Evolutionary conservation across 2,329 filamentous ascomycete genomes (phyloP), one percentile per base, ranked within the genome.

Genomic region (Fusarium vanettenii): DNA sequence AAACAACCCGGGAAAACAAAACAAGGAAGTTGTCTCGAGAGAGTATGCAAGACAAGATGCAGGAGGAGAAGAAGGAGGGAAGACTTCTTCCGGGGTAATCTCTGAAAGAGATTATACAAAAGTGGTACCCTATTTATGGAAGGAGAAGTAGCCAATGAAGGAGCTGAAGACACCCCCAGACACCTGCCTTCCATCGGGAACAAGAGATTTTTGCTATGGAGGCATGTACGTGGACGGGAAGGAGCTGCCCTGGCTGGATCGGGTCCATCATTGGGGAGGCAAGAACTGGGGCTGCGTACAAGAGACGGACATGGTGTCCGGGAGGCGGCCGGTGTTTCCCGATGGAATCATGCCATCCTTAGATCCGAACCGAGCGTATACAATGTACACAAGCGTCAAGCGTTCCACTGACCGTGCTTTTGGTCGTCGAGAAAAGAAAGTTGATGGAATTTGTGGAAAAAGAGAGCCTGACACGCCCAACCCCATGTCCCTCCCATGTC

Each of bases 311-410:
- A 68, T 43, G 56, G 57, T 29, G n/a, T 29, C 60, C 55, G 39
- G 29, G 63, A 50, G 57, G 62, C 22, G 70, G 70, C 76, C 78
- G 77, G 71, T 75, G 67, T 75, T 72, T 79, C 70, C 77, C 75
- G 77, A 79, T 65, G 52, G 64, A 76, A 79, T 79, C 78, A 78
- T 75, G 77, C 69, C 77, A 79, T 79, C 59, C 61, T 70, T 68
- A 37, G 70, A 79, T 74, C 66, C 63, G 75, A 72, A 61, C 72
- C 69, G 66, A 66, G 67, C 56, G 27, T 35, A 20, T 22, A 14
- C 22, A 68, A 13, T 60, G 59, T 48, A 68, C 71, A 60, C 22
- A n/a, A 43, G 29, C 31, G 63, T 60, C 39, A 33, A 39, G 41
- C 22, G 56, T 61, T 66, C 64, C 64, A 60, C 55, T 50, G 27